Evolutionary conservation across 139 green algal genomes (phyloP).

Genomic region (Eudorina sp.): DNA sequence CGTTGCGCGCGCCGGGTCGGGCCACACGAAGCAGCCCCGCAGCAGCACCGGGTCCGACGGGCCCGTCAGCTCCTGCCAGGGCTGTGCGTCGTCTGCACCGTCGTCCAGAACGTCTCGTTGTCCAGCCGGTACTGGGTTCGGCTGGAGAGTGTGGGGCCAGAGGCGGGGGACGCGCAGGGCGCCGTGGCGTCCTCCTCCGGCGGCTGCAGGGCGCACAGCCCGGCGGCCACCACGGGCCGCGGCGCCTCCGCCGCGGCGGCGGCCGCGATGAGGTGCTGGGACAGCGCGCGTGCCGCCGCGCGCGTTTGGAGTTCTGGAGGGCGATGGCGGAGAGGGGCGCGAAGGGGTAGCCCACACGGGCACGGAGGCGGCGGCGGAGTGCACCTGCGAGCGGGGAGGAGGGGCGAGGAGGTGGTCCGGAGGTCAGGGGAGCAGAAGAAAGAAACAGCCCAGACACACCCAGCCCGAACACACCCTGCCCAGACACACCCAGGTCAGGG

Average conservation of each 20-base stretch:
- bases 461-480: neutral
- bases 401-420: neutral
- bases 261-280: slow-evolving; percentile 32
- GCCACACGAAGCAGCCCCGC: slow-evolving; percentile 12
- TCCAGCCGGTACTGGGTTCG: slow-evolving; percentile 18
- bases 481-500: neutral
- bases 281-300: slow-evolving; percentile 56
- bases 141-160: neutral
- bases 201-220: neutral
- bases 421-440: neutral
- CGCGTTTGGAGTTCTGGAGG: slow-evolving; percentile 62
- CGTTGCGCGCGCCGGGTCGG: slow-evolving; percentile 16
- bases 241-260: slow-evolving; percentile 33
- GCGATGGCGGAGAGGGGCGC: slow-evolving; percentile 42
- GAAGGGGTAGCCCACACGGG: slow-evolving; percentile 72
- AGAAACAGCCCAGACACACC: neutral
- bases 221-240: slow-evolving; percentile 40
- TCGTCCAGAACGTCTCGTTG: slow-evolving; percentile 34
- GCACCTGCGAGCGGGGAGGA: slow-evolving; percentile 20
- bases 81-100: slow-evolving; percentile 7
- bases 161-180: neutral
- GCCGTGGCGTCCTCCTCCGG: neutral
- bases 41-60: slow-evolving; percentile 66
- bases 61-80: slow-evolving; percentile 65
- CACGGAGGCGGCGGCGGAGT: slow-evolving; percentile 26